A percentile compares a stretch with the other conserved stretches of the same genome.
Conservation (phyloP, 2,329 filamentous ascomycete genomes). For the Talaromyces funiculosus region DNA sequence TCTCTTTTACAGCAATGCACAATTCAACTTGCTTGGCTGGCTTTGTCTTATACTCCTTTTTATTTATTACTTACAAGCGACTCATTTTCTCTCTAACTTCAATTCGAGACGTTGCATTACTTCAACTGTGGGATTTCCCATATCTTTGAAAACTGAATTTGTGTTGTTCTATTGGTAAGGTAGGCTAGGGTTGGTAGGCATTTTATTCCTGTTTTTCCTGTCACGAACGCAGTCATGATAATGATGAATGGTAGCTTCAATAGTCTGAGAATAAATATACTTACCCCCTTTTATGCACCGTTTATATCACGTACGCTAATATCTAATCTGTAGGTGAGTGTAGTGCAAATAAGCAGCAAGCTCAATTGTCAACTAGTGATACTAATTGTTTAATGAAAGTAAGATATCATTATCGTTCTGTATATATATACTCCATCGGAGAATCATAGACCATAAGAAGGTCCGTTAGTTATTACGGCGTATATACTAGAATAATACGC, state of each 20-base stretch:
- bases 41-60: background rate
- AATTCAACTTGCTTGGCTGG: background rate
- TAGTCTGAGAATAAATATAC: background rate
- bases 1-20: background rate
- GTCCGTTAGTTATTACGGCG: no score
- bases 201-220: background rate
- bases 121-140: background rate
- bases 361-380: no score
- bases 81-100: background rate
- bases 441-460: background rate
- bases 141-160: background rate
- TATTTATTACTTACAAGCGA: background rate
- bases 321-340: background rate
- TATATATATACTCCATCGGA: background rate
- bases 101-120: conserved; percentile 1
- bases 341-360: background rate
- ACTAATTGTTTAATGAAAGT: background rate
- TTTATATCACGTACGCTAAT: background rate
- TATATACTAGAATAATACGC: no score
- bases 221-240: background rate
- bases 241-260: background rate
- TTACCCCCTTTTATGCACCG: background rate
- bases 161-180: background rate
- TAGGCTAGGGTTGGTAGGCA: background rate
- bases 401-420: background rate